Conservation (phyloP, 1,284 basidiomycete species). For the Wolfiporia cocos region DNA sequence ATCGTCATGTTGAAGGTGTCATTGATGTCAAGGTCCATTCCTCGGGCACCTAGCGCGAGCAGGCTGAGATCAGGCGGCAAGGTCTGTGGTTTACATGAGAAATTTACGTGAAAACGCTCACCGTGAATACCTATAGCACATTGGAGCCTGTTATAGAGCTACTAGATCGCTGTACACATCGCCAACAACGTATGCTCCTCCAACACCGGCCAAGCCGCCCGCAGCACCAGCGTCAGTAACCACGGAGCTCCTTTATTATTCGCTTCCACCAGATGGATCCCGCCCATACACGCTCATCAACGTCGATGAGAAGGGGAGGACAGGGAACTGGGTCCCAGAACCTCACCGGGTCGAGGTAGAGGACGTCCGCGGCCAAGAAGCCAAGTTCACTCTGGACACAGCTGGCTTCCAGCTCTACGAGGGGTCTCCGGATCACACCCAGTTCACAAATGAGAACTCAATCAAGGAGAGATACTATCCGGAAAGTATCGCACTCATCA, state of each 20-base stretch:
- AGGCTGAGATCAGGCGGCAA: too few species aligned
- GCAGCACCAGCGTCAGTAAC: conserved; percentile 11
- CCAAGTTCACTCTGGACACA: conserved; percentile 37
- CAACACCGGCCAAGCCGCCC: background rate
- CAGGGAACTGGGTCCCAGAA: conserved; percentile 11
- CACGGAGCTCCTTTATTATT: conserved; percentile 24
- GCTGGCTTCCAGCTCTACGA: conserved; percentile 47
- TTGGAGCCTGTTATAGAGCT: too few species aligned
- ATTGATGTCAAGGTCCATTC: too few species aligned
- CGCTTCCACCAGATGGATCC: conserved; percentile 26
- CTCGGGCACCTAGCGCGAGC: too few species aligned
- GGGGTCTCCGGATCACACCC: conserved; percentile 29
- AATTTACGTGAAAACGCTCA: too few species aligned
- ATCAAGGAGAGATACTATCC: conserved; percentile 47
- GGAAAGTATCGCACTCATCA: conserved; percentile 49
- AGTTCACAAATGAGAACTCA: conserved; percentile 38
- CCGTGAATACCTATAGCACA: too few species aligned
- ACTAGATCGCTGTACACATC: too few species aligned
- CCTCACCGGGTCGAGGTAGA: conserved; percentile 34
- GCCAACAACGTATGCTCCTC: too few species aligned
- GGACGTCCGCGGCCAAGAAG: conserved; percentile 46
- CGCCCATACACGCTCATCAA: conserved; percentile 23
- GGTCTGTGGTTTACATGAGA: too few species aligned
- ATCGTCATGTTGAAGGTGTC: too few species aligned
- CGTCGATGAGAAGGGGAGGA: conserved; percentile 14